These are phyloP conservation scores for Fomitopsis pinicola DNA, from an alignment of 1,284 basidiomycete genomes.

Conservation along the genomic window DNA sequence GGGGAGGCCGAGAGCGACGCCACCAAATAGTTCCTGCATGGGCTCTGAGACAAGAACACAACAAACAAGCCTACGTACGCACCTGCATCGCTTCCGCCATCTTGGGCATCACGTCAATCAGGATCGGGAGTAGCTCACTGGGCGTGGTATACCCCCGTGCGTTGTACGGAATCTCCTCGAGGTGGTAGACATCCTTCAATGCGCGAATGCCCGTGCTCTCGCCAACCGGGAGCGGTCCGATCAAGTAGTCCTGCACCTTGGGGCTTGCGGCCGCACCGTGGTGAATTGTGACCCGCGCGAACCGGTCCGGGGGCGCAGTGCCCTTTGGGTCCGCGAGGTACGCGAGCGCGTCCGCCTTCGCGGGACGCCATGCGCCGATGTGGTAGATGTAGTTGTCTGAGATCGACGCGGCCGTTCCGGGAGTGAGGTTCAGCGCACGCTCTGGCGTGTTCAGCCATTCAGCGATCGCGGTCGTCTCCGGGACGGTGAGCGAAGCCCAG, in stretches of 20 bases:
- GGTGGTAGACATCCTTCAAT: slow-evolving; percentile 49
- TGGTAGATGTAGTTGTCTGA: slow-evolving; percentile 47
- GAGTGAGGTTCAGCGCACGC: slow-evolving; percentile 45
- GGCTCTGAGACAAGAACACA: slow-evolving; percentile 4
- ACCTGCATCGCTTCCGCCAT: slow-evolving; percentile 39
- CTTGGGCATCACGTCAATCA: slow-evolving; percentile 25
- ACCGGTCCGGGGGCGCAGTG: slow-evolving; percentile 27
- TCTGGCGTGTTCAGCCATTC: slow-evolving; percentile 42
- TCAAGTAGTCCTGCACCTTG: slow-evolving; percentile 46
- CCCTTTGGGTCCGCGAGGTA: slow-evolving; percentile 37
- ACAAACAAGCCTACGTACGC: slow-evolving; percentile 6
- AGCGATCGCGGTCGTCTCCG: slow-evolving; percentile 40
- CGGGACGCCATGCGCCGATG: slow-evolving; percentile 46
- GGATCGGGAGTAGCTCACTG: slow-evolving; percentile 33
- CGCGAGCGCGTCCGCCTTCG: slow-evolving; percentile 44
- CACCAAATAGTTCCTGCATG: slow-evolving; percentile 40
- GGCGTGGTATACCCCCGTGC: slow-evolving; percentile 37
- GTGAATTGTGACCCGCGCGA: slow-evolving; percentile 48
- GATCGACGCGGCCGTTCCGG: slow-evolving; percentile 22
- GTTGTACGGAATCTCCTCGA: slow-evolving; percentile 46
- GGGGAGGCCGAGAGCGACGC: slow-evolving; percentile 29
- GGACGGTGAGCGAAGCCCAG: slow-evolving; percentile 43
- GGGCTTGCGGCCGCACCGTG: slow-evolving; percentile 42
- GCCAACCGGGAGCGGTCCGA: slow-evolving; percentile 51
- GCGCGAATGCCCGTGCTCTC: slow-evolving; percentile 31